These are phyloP conservation scores for Paulownia fortunei DNA, from an alignment of 257 asterid species.

Conservation along the genomic window DNA sequence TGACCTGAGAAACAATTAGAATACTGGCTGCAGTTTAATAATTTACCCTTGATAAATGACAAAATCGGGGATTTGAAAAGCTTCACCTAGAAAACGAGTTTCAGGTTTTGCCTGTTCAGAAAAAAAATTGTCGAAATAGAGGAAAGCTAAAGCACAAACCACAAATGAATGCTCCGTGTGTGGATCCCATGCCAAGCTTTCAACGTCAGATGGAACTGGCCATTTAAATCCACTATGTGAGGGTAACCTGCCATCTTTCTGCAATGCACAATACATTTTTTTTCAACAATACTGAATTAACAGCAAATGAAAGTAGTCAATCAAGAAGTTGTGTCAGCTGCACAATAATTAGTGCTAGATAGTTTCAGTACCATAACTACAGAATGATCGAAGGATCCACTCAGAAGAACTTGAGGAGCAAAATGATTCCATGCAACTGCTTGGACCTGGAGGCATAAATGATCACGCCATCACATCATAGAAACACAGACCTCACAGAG, in stretches of 20 bases:
- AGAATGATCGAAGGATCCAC: slow-evolving; percentile 84
- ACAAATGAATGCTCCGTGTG: slow-evolving; percentile 79
- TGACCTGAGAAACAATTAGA: slow-evolving; percentile 56
- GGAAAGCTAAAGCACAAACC: slow-evolving; percentile 55
- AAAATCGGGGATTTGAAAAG: background rate
- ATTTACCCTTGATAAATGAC: background rate
- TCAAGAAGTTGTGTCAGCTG: background rate
- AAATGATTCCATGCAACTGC: slow-evolving; percentile 84
- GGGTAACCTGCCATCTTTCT: slow-evolving; percentile 68
- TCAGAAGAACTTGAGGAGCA: slow-evolving; percentile 79
- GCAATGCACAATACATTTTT: slow-evolving; percentile 28
- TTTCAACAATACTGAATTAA: background rate
- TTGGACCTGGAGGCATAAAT: slow-evolving; percentile 66
- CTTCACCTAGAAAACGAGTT: background rate
- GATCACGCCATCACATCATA: slow-evolving; percentile 9
- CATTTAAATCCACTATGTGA: slow-evolving; percentile 63
- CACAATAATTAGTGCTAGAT: background rate
- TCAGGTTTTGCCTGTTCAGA: background rate
- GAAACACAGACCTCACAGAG: background rate
- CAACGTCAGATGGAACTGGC: slow-evolving; percentile 73
- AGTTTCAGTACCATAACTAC: slow-evolving; percentile 60
- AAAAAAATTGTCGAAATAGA: slow-evolving; percentile 8
- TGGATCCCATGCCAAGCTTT: slow-evolving; percentile 92
- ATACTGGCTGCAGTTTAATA: background rate
- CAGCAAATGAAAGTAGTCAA: slow-evolving; percentile 1